Conservation (phyloP, 1,284 basidiomycete genomes). For the Rhodotorula mucilaginosa region DNA sequence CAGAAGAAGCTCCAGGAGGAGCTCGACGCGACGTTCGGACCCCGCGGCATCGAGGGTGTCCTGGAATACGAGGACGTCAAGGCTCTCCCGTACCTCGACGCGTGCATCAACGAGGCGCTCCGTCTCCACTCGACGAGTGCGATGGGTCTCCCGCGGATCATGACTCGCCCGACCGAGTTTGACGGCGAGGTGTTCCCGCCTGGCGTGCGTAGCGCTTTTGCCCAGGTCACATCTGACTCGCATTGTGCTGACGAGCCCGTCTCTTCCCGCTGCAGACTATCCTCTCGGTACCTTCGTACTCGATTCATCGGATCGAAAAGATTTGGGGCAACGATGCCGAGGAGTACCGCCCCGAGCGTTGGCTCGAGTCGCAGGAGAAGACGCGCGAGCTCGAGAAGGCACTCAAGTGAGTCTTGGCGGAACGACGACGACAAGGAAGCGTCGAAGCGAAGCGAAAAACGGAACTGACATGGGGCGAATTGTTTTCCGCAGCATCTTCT, state of each 20-base stretch:
- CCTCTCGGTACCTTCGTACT: constrained; percentile 58
- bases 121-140: constrained; percentile 71
- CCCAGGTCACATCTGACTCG: not conserved
- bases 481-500: constrained; percentile 53
- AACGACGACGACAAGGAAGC: constrained; percentile 39
- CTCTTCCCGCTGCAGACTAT: constrained; percentile 24
- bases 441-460: constrained; percentile 39
- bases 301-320: constrained; percentile 67
- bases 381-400: constrained; percentile 61
- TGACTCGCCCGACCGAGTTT: constrained; percentile 53
- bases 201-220: constrained; percentile 59
- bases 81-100: constrained; percentile 56
- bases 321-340: constrained; percentile 72
- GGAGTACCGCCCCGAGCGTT: constrained; percentile 62
- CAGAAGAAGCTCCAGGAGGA: constrained; percentile 74
- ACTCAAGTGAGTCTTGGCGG: constrained; percentile 56
- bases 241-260: too few relatives aligned
- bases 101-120: constrained; percentile 77
- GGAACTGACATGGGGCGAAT: not conserved
- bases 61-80: constrained; percentile 44
- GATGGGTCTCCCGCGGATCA: constrained; percentile 61
- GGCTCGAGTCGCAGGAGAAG: constrained; percentile 71
- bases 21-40: constrained; percentile 65
- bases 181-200: constrained; percentile 64
- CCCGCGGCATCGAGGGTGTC: constrained; percentile 48